These are phyloP conservation scores for Heritiera littoralis DNA, from an alignment of 345 rosid species.

Conservation along the genomic window DNA sequence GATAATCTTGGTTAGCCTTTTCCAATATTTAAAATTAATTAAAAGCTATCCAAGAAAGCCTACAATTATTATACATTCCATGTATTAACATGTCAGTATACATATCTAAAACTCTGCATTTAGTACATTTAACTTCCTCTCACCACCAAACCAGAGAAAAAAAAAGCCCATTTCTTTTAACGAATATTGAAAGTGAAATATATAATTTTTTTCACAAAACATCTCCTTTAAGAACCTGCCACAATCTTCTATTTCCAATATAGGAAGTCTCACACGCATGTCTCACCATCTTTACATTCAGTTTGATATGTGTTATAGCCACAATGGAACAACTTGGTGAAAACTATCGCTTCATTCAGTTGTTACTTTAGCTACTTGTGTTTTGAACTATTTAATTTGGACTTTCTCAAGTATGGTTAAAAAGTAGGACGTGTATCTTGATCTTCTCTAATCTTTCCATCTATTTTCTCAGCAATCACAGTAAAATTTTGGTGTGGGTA, in stretches of 20 bases:
- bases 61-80: not conserved
- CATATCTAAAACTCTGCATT: too few relatives aligned
- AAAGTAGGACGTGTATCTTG: too few relatives aligned
- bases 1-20: too few relatives aligned
- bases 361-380: not conserved
- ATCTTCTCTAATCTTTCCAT: too few relatives aligned
- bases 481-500: too few relatives aligned
- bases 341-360: not conserved
- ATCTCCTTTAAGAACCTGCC: not conserved
- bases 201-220: not conserved
- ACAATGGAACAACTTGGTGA: not conserved
- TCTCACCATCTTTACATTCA: not conserved
- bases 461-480: too few relatives aligned
- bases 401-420: too few relatives aligned
- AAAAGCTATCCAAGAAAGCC: not conserved
- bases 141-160: not conserved
- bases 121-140: not conserved
- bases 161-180: too few relatives aligned
- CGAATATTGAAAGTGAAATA: too few relatives aligned
- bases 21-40: not conserved
- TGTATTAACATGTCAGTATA: too few relatives aligned
- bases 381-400: not conserved
- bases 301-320: not conserved
- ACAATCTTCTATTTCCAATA: not conserved
- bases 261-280: not conserved